Evolutionary conservation across 176 grass and related monocot genomes (phyloP).

Genomic region (Thalia dealbata): DNA sequence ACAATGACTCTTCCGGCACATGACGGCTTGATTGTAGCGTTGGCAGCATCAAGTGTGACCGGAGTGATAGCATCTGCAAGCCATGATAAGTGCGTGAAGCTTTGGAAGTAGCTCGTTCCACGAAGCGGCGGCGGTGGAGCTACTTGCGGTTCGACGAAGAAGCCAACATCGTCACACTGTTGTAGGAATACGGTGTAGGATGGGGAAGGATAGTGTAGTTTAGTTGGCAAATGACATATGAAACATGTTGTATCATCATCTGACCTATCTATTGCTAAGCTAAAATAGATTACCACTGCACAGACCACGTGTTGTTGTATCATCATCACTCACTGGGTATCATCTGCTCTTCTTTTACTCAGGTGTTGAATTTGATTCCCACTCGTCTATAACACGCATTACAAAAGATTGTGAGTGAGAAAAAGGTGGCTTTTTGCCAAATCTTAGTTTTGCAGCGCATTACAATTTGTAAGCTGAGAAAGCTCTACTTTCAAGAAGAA

Average conservation of each 20-base stretch:
- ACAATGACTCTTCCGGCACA: conserved; percentile 14
- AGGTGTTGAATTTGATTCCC: neutral
- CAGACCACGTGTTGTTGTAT: neutral
- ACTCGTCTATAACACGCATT: neutral
- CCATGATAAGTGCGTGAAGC: conserved; percentile 16
- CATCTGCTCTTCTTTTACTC: neutral
- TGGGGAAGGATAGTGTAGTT: neutral
- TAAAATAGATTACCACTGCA: neutral
- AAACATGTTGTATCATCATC: neutral
- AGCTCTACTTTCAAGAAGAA: too few species aligned
- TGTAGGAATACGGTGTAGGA: neutral
- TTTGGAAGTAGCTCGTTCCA: conserved; percentile 9
- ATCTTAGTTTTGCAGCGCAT: too few species aligned
- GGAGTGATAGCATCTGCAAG: conserved; percentile 19
- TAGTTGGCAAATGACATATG: neutral
- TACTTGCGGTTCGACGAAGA: neutral
- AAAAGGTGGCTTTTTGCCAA: neutral
- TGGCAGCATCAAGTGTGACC: conserved; percentile 12
- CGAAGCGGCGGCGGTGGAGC: neutral
- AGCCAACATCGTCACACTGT: too few species aligned
- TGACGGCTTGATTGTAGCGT: conserved; percentile 12
- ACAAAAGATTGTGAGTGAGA: neutral
- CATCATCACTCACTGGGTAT: neutral
- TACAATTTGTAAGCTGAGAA: too few species aligned
- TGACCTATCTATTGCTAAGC: neutral